A percentile compares a stretch with the other conserved stretches of the same genome.
Conservation (phyloP, 2,329 filamentous ascomycete species). For the Ophiostoma triangulosporum region DNA sequence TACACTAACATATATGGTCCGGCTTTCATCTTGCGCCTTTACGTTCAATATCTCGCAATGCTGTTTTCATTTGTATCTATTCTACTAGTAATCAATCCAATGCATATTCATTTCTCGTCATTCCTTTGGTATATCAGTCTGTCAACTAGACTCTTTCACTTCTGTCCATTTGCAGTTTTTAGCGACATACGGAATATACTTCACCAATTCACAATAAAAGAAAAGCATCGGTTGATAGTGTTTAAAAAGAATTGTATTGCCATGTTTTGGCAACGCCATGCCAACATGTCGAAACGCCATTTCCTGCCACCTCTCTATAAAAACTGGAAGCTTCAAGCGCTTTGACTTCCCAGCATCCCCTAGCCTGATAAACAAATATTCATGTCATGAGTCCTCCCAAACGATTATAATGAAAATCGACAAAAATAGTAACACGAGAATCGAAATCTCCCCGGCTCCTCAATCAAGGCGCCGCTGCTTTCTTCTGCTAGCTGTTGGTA, state of each 20-base stretch:
- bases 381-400: not conserved
- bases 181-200: no score
- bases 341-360: not conserved
- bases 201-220: no score
- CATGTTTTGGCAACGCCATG: not conserved
- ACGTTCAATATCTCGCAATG: not conserved
- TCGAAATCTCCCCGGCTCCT: not conserved
- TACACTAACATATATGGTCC: not conserved
- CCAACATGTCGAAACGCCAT: slow-evolving; percentile 4
- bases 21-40: not conserved
- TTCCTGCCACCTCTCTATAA: not conserved
- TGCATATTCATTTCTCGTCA: no score
- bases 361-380: not conserved
- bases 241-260: not conserved
- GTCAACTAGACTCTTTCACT: no score
- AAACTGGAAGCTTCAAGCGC: not conserved
- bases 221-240: no score
- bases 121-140: no score
- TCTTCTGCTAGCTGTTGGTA: not conserved
- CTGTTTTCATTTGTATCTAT: not conserved
- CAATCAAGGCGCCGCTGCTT: slow-evolving; percentile 1
- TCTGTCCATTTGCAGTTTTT: no score
- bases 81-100: not conserved
- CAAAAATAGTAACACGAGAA: not conserved
- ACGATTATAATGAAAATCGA: not conserved